A percentile compares a stretch with the other conserved stretches of the same genome.
Evolutionary conservation across 73 alveolate species (phyloP).

Genomic region (Tetrahymena borealis): DNA sequence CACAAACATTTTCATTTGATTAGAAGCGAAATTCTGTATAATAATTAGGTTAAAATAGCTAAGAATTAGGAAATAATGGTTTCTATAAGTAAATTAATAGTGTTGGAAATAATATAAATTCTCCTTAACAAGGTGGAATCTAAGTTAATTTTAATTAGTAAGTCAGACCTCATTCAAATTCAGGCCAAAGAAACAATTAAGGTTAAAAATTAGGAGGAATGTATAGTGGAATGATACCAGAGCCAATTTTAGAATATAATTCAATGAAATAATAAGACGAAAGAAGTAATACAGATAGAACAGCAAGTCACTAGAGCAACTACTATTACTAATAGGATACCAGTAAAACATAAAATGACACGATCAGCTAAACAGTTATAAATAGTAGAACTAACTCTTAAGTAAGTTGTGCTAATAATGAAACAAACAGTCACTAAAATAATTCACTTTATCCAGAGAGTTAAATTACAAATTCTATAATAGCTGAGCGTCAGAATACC

Average conservation of each 20-base stretch:
- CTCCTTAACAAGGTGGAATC: not conserved
- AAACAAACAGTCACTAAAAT: not conserved
- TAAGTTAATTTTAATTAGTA: not conserved
- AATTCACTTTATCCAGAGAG: not conserved
- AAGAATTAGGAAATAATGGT: not conserved
- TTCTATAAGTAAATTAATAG: not conserved
- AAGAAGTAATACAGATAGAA: not conserved
- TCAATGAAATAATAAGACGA: not conserved
- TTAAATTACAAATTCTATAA: not conserved
- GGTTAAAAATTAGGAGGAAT: not conserved
- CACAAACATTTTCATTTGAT: no score
- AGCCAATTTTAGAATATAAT: not conserved
- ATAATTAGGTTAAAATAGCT: no score
- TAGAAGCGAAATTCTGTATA: no score
- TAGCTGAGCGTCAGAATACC: not conserved
- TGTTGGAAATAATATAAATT: no score
- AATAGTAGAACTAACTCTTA: not conserved
- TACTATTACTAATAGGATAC: not conserved
- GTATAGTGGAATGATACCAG: not conserved
- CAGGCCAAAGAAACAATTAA: no score
- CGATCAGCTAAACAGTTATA: not conserved
- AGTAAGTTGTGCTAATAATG: not conserved
- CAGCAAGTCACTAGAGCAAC: not conserved
- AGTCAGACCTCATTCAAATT: no score
- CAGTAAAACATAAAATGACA: not conserved